Evolutionary conservation across 2,329 filamentous ascomycete genomes (phyloP).

Genomic region (Mariannaea elegans): DNA sequence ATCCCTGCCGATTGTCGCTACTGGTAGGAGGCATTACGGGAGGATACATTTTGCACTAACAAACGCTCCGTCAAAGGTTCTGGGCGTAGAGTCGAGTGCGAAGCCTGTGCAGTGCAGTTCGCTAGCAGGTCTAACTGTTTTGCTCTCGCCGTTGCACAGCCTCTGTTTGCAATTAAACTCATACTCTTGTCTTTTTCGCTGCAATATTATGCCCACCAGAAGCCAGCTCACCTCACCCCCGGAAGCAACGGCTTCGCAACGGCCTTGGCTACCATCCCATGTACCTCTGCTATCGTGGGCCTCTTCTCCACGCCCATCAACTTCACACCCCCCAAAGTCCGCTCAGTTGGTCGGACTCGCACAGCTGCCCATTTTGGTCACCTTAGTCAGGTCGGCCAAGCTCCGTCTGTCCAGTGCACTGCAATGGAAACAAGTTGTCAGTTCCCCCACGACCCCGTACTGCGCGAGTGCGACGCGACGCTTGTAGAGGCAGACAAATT

Average conservation of each 20-base stretch:
- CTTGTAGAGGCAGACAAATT: constrained; percentile 34
- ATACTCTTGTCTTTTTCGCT: neutral
- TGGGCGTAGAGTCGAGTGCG: too few species aligned
- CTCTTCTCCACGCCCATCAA: constrained; percentile 30
- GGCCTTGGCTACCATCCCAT: constrained; percentile 21
- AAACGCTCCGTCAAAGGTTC: constrained; percentile 3
- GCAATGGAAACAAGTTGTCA: neutral
- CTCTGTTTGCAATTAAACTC: constrained; percentile 1
- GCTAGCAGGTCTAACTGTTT: neutral
- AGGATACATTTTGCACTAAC: constrained; percentile 29
- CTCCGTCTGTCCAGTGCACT: constrained; percentile 7
- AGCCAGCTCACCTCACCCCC: neutral
- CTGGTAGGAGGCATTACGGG: constrained; percentile 14
- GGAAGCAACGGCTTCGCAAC: constrained; percentile 18
- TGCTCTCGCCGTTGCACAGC: neutral
- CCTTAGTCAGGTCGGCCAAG: constrained; percentile 27
- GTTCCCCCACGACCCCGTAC: neutral
- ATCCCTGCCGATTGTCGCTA: constrained; percentile 28
- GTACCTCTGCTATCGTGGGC: constrained; percentile 35
- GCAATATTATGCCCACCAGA: neutral
- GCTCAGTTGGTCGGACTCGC: constrained; percentile 21
- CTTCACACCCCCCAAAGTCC: constrained; percentile 20
- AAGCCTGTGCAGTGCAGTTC: neutral
- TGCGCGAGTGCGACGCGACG: constrained; percentile 9
- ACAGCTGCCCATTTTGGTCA: constrained; percentile 25